phyloP scores from a whole-genome alignment of 768 basidiomycete species.

The Sarcodon aspratus region DNA sequence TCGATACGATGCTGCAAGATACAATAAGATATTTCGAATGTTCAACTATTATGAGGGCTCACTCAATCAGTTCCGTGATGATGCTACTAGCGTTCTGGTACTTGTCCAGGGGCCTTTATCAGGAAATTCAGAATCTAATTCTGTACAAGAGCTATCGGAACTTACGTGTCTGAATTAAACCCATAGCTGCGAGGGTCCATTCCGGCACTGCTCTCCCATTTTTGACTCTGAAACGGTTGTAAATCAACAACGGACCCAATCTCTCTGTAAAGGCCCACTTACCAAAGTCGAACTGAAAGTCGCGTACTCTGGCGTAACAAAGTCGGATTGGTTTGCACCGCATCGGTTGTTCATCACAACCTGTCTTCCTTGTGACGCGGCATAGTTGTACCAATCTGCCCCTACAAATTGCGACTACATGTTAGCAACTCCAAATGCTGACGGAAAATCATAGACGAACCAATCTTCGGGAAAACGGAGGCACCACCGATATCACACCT shows the following conservation, averaged over 20 bases:
- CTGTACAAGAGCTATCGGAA: not conserved
- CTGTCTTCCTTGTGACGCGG: conserved; percentile 6
- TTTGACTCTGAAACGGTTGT: conserved; percentile 31
- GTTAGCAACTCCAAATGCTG: not conserved
- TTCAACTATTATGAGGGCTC: not conserved
- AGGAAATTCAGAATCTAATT: not conserved
- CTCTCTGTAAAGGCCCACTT: conserved; percentile 28
- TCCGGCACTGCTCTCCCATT: conserved; percentile 51
- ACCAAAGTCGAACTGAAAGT: conserved; percentile 27
- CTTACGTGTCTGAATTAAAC: conserved; percentile 12
- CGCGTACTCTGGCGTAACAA: conserved; percentile 9
- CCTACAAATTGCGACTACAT: not conserved
- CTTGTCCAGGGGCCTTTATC: conserved; percentile 1
- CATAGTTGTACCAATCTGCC: conserved; percentile 8
- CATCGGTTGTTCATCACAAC: conserved; percentile 10
- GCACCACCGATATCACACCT: conserved; percentile 39
- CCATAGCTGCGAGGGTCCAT: conserved; percentile 46
- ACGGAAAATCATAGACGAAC: not conserved
- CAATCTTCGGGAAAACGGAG: conserved; percentile 6
- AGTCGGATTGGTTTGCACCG: conserved; percentile 7
- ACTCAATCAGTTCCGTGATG: conserved; percentile 1
- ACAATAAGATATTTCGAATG: not conserved
- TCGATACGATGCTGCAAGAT: conserved; percentile 39
- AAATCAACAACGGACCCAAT: conserved; percentile 48
- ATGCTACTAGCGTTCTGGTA: conserved; percentile 5